Conservation (phyloP, 2,329 filamentous ascomycete species). For the Diaporthe australafricana region DNA sequence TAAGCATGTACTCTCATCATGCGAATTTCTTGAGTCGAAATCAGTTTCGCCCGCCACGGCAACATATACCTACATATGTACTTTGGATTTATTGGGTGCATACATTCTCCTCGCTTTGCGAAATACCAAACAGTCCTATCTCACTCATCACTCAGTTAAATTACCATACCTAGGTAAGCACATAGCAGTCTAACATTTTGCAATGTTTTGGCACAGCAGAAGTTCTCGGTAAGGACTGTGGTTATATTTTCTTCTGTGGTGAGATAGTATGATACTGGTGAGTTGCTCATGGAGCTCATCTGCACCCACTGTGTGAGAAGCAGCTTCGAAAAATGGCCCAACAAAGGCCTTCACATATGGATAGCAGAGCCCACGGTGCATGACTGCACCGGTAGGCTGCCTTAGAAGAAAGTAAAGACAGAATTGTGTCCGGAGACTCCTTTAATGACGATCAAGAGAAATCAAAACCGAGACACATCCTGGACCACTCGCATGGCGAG, state of each 20-base stretch:
- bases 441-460: neutral
- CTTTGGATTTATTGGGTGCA: neutral
- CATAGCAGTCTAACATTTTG: neutral
- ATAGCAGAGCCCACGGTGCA: neutral
- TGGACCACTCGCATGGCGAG: too few species aligned
- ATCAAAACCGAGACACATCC: neutral
- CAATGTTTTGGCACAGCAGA: neutral
- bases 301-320: neutral
- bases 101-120: neutral
- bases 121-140: neutral
- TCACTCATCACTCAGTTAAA: too few species aligned
- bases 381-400: neutral
- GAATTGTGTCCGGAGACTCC: neutral
- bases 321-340: neutral
- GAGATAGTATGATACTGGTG: neutral
- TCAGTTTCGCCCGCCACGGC: neutral
- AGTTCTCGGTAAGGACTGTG: constrained; percentile 35
- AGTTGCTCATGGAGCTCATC: neutral
- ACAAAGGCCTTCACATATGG: neutral
- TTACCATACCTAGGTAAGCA: neutral
- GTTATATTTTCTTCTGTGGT: constrained; percentile 34
- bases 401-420: constrained; percentile 5
- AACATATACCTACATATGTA: neutral
- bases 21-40: too few species aligned
- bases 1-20: neutral